phyloP scores from a whole-genome alignment of 179 eudicot genomes.

The Camellia oleifera region DNA sequence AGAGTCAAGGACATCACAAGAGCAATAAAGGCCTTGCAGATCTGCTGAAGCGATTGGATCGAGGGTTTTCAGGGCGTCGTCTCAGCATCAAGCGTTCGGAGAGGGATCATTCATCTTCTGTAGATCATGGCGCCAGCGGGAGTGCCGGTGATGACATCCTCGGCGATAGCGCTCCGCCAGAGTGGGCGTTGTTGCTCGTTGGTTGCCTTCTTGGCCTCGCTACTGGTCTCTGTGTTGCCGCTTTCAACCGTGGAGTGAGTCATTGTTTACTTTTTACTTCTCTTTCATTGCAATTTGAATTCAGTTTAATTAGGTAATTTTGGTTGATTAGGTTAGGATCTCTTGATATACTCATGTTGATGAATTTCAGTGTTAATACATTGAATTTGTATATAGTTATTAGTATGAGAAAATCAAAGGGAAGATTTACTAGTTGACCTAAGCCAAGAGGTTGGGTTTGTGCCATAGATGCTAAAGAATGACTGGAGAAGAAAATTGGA shows the following conservation, averaged over 20 bases:
- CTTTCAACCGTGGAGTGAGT: slow-evolving; percentile 77
- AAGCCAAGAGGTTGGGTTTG: too few relatives aligned
- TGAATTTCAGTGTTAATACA: too few relatives aligned
- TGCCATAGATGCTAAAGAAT: too few relatives aligned
- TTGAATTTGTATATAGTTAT: neutral
- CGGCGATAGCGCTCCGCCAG: slow-evolving; percentile 72
- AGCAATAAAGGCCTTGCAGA: slow-evolving; percentile 32
- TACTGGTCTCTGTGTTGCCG: slow-evolving; percentile 87
- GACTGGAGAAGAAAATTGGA: too few relatives aligned
- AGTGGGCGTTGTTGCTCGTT: slow-evolving; percentile 86
- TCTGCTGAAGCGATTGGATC: slow-evolving; percentile 45
- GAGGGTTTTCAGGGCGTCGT: slow-evolving; percentile 33
- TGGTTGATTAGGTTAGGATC: neutral
- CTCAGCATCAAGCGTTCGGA: slow-evolving; percentile 23
- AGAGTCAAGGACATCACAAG: slow-evolving; percentile 19
- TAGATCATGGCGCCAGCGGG: slow-evolving; percentile 17
- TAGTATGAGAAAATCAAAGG: too few relatives aligned
- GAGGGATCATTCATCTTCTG: slow-evolving; percentile 15
- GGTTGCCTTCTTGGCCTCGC: slow-evolving; percentile 96
- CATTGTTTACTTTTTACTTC: neutral
- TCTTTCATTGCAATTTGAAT: neutral
- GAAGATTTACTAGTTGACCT: too few relatives aligned
- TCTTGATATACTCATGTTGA: neutral
- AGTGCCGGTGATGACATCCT: slow-evolving; percentile 30
- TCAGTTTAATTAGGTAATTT: neutral